Evolutionary conservation across 352 stramenopile species (phyloP).

Genomic region (Phytophthora syringae): DNA sequence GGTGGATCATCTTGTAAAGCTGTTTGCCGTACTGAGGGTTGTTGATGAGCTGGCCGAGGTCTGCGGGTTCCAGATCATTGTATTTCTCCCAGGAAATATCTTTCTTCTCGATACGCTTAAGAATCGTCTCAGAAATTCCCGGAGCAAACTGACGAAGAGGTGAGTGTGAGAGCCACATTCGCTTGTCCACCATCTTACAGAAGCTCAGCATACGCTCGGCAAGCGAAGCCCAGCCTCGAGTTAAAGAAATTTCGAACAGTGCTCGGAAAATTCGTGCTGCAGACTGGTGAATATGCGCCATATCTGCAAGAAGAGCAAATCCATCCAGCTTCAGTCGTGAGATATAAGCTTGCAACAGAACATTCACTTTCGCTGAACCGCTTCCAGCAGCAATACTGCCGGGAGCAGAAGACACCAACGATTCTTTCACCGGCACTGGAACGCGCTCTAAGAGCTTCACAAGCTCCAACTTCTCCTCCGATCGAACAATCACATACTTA

Average conservation of each 20-base stretch:
- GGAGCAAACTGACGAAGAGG: slow-evolving; percentile 97
- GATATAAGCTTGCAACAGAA: slow-evolving; percentile 99
- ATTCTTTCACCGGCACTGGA: slow-evolving; percentile 99
- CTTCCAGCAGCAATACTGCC: slow-evolving; percentile 51
- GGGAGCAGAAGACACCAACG: slow-evolving; percentile 57
- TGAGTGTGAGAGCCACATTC: slow-evolving; percentile 98
- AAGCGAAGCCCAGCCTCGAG: slow-evolving; percentile 94
- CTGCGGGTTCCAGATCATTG: slow-evolving; percentile 96
- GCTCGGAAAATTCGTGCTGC: slow-evolving; percentile 98
- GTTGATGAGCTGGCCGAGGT: slow-evolving; percentile 97
- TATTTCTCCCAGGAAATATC: slow-evolving; percentile 99
- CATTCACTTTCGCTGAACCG: slow-evolving; percentile 98
- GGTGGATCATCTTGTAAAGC: slow-evolving; percentile 98
- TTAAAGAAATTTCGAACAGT: slow-evolving; percentile 99
- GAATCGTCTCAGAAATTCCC: slow-evolving; percentile 94
- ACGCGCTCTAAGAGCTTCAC: slow-evolving; percentile 97
- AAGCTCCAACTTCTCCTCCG: slow-evolving; percentile 99
- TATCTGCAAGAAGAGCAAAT: slow-evolving; percentile 98
- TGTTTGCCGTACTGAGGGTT: slow-evolving; percentile 98
- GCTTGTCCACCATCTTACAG: slow-evolving; percentile 99
- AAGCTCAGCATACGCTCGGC: slow-evolving; percentile 96
- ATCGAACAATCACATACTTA: slow-evolving; percentile 97
- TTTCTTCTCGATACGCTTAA: slow-evolving; percentile 98
- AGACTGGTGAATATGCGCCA: slow-evolving; percentile 99
- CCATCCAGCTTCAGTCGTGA: slow-evolving; percentile 97